Evolutionary conservation across 2,329 filamentous ascomycete species (phyloP).

Genomic region (Trichoderma sp.): DNA sequence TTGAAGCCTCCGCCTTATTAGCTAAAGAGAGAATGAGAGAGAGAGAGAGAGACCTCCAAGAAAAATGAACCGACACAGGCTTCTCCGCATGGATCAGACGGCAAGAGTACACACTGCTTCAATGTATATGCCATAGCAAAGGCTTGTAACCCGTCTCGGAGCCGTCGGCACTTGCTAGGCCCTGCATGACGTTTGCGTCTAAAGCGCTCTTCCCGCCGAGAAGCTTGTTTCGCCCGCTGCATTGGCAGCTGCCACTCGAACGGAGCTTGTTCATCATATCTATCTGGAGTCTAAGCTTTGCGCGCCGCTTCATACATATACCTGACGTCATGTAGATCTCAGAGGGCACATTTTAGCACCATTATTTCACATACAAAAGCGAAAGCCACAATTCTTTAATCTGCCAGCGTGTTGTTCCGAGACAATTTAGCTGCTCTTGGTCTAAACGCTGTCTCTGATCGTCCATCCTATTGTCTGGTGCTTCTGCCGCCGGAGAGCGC

Average conservation of each 20-base stretch:
- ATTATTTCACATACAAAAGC: not conserved
- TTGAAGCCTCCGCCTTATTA: not conserved
- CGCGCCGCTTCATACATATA: not conserved
- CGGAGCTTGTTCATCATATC: not conserved
- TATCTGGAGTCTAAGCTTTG: constrained; percentile 1
- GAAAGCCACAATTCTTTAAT: not conserved
- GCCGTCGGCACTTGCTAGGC: constrained; percentile 8
- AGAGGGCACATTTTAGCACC: not conserved
- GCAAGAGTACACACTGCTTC: not conserved
- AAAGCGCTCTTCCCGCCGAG: not conserved
- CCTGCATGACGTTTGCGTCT: constrained; percentile 20
- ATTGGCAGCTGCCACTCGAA: not conserved
- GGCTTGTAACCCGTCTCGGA: not conserved
- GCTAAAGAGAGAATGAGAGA: not conserved
- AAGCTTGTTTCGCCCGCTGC: constrained; percentile 20
- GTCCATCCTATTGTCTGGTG: not conserved
- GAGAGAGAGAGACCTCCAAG: not conserved
- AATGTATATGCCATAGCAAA: not conserved
- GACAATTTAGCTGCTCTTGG: not conserved
- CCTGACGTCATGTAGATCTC: constrained; percentile 5
- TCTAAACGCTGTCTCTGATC: not conserved
- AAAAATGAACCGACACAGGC: not conserved
- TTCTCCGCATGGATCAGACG: not conserved
- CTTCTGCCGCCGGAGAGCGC: not conserved
- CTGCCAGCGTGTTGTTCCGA: not conserved